Evolutionary conservation across 208 protist species (phyloP), one percentile per base, ranked within the genome.

Genomic region (Wallacemonas sp.): DNA sequence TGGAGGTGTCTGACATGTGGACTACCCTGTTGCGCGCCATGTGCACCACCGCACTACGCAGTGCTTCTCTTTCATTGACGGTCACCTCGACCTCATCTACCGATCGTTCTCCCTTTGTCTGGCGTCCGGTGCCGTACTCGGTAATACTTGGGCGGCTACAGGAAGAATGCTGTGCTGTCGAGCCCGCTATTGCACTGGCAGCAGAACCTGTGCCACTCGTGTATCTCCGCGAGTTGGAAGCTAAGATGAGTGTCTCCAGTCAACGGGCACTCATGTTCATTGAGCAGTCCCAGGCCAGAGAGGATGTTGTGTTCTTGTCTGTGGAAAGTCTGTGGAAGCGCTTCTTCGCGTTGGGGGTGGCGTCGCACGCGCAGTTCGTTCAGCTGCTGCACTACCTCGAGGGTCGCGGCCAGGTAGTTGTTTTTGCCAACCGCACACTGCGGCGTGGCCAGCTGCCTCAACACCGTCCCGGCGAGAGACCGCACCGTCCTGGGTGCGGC

Each of bases 1-100:
- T 32, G 42, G 66, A 50, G 8, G 6, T 69, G 13, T 1, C 61
- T 8, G 73, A 29, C 37, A 57, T 79, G 55, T 79, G 73, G 73
- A 48, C 8, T 4, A 55, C 66, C 53, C 29, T 79, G 38, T 79
- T 61, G 33, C 66, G 71, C 39, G 38, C 54, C 13, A 6, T 57
- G 30, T 57, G 50, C 21, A 10, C 1, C 3, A 57, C 50, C 30
- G 29, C 50, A 4, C 45, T 15, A 9, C 17, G n/a, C n/a, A n/a
- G n/a, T n/a, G n/a, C n/a, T n/a, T n/a, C n/a, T n/a, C n/a, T n/a
- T n/a, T n/a, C n/a, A n/a, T n/a, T n/a, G n/a, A 29, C 24, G 19
- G 17, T 19, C 26, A 9, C 21, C 30, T 15, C 32, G 3, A 30
- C 45, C 3, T 39, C 36, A 13, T 6, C 36, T 6, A 39, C 36